These are phyloP conservation scores for Lactarius vividus DNA, from an alignment of 768 basidiomycete genomes.

Conservation along the genomic window DNA sequence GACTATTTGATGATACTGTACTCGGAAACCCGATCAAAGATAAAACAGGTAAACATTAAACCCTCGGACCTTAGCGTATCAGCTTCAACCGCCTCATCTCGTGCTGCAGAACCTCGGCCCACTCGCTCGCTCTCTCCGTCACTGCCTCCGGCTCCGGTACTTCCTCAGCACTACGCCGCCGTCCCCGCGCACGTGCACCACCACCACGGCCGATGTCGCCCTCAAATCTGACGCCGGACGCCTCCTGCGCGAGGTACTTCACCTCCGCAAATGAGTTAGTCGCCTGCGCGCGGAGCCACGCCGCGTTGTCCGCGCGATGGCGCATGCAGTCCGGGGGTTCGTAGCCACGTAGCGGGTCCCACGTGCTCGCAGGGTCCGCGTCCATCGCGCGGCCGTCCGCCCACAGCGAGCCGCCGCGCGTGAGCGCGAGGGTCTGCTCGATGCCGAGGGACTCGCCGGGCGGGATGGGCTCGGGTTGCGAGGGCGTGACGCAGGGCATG, in stretches of 20 bases:
- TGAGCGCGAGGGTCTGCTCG: conserved; percentile 56
- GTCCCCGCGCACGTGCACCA: conserved; percentile 28
- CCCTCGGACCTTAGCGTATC: not conserved
- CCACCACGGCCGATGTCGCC: conserved; percentile 34
- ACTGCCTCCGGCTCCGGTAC: not conserved
- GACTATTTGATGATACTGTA: not conserved
- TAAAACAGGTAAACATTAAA: not conserved
- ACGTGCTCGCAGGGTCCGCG: conserved; percentile 18
- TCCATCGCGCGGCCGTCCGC: conserved; percentile 58
- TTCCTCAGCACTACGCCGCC: not conserved
- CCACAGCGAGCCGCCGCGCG: conserved; percentile 66
- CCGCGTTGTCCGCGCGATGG: conserved; percentile 61
- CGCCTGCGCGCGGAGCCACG: conserved; percentile 76
- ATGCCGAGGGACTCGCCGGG: conserved; percentile 89
- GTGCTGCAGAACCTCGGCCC: conserved; percentile 20
- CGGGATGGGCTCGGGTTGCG: conserved; percentile 76
- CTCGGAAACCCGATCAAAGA: not conserved
- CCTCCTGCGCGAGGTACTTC: conserved; percentile 59
- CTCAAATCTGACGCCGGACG: conserved; percentile 41
- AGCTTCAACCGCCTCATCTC: conserved; percentile 14
- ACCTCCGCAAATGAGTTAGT: conserved; percentile 70
- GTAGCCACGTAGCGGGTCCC: conserved; percentile 45
- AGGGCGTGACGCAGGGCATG: conserved; percentile 94
- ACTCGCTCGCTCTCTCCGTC: conserved; percentile 4
- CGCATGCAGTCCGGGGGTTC: conserved; percentile 54